Evolutionary conservation across 305 asterid species (phyloP).

Genomic region (Euphrasia arctica): DNA sequence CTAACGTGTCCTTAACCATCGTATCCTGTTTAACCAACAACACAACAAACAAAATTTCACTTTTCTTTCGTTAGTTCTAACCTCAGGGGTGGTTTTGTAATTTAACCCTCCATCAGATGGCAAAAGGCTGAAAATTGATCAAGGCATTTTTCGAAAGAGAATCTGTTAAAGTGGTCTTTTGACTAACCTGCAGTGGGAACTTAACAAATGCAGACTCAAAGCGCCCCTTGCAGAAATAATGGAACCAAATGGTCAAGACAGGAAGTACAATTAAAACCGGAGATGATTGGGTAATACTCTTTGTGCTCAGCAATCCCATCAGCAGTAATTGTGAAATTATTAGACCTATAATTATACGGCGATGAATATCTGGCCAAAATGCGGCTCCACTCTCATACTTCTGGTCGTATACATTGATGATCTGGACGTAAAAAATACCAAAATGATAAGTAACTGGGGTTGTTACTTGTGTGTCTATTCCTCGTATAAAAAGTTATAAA

Average conservation of each 20-base stretch:
- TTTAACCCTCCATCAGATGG: background rate
- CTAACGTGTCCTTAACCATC: constrained; percentile 83
- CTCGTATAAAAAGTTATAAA: no score
- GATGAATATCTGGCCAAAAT: constrained; percentile 94
- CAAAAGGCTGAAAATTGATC: background rate
- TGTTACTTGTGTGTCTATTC: no score
- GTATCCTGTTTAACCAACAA: constrained; percentile 57
- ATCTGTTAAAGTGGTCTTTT: constrained; percentile 7
- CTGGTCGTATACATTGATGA: constrained; percentile 93
- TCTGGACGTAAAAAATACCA: constrained; percentile 44
- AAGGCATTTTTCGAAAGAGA: constrained; percentile 7
- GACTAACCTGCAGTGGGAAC: constrained; percentile 82
- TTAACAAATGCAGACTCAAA: constrained; percentile 75
- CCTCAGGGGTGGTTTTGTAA: background rate
- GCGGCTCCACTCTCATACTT: constrained; percentile 86
- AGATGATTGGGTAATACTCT: constrained; percentile 60
- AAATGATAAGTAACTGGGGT: background rate
- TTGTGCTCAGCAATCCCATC: constrained; percentile 86
- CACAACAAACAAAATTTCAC: constrained; percentile 5
- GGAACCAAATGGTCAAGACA: constrained; percentile 84
- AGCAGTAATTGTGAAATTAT: constrained; percentile 73
- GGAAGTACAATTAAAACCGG: constrained; percentile 72
- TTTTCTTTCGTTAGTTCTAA: no score
- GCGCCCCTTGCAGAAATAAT: constrained; percentile 75
- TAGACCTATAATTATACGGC: constrained; percentile 67